Percentiles rank a stretch among this genome's conserved stretches.
Conservation (phyloP, 441 rosid genomes). For the Adansonia grandidieri region DNA sequence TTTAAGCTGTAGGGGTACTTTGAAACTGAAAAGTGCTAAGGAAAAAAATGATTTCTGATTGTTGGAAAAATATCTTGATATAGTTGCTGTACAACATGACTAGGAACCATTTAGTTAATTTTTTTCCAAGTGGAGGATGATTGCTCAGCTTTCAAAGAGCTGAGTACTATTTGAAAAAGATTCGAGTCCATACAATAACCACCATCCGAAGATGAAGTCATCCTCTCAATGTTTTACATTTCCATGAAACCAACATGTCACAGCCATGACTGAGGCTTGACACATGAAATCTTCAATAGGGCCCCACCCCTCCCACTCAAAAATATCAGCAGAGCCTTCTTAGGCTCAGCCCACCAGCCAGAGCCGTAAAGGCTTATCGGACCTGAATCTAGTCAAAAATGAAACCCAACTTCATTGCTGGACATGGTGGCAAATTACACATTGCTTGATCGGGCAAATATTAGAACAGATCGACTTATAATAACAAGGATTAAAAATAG, state of each 20-base stretch:
- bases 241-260: background rate
- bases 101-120: background rate
- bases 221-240: background rate
- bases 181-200: background rate
- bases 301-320: background rate
- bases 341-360: too few species aligned
- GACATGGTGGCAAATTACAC: background rate
- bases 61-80: background rate
- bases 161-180: background rate
- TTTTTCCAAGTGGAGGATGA: background rate
- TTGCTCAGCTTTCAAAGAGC: conserved; percentile 12
- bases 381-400: too few species aligned
- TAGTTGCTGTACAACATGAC: background rate
- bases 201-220: background rate
- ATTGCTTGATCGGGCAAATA: conserved; percentile 7
- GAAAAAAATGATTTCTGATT: background rate
- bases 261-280: background rate
- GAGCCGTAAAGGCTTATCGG: too few species aligned
- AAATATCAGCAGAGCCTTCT: background rate
- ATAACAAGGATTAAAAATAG: conserved; percentile 33
- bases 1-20: background rate
- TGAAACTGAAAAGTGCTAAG: background rate
- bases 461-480: conserved; percentile 29
- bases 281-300: background rate
- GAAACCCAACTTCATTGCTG: background rate